Conservation (phyloP, 169 alveolate species). For the Babesia bigemina region DNA sequence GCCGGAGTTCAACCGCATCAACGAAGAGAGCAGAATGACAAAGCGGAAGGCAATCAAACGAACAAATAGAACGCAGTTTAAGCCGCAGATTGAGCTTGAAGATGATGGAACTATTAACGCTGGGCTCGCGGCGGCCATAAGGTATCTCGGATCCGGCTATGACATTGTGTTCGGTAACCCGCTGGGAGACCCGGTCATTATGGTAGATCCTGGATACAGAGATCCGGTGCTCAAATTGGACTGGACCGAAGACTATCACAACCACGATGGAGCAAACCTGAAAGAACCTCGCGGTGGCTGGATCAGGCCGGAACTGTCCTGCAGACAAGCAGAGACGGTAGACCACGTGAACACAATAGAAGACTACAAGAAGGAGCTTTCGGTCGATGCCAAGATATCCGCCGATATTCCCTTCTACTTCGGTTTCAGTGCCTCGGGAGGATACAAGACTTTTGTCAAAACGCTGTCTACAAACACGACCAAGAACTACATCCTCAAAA, state of each 20-base stretch:
- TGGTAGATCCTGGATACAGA: constrained; percentile 84
- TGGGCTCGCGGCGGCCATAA: constrained; percentile 62
- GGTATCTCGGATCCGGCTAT: constrained; percentile 82
- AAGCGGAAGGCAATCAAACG: not conserved
- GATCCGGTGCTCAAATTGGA: constrained; percentile 78
- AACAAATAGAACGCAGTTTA: not conserved
- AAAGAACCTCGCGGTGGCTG: constrained; percentile 82
- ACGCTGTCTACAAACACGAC: constrained; percentile 61
- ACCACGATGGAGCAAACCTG: constrained; percentile 55
- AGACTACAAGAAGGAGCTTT: constrained; percentile 75
- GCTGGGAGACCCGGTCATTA: constrained; percentile 80
- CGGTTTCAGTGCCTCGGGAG: constrained; percentile 79
- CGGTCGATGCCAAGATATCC: constrained; percentile 79
- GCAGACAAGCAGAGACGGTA: constrained; percentile 79
- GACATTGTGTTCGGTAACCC: constrained; percentile 84
- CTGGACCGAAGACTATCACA: constrained; percentile 51
- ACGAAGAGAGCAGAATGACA: not conserved
- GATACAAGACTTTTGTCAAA: constrained; percentile 75
- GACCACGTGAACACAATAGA: constrained; percentile 68
- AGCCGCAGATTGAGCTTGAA: not conserved
- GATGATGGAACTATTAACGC: constrained; percentile 24
- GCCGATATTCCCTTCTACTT: constrained; percentile 68
- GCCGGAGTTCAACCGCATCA: not conserved
- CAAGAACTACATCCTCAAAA: constrained; percentile 74
- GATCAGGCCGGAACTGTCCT: constrained; percentile 81